phyloP scores from a whole-genome alignment of 2,329 filamentous ascomycete species.

The Emericellopsis cladophorae region DNA sequence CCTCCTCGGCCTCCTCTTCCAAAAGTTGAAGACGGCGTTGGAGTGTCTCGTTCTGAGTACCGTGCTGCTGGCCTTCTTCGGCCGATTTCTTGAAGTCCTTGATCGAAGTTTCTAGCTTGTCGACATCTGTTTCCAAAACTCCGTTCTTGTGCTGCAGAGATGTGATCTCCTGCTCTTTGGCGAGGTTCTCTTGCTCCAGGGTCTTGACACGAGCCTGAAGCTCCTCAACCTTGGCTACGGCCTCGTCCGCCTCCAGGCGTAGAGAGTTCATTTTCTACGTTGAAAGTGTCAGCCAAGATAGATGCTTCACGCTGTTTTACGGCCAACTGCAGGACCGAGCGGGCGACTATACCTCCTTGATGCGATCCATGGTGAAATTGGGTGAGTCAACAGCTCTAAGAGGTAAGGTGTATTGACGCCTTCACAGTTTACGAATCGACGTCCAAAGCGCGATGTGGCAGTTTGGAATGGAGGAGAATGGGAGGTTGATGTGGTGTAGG shows the following conservation, averaged over 20 bases:
- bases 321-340: not conserved
- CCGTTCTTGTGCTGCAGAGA: constrained; percentile 93
- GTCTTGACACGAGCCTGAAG: constrained; percentile 76
- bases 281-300: constrained; percentile 1
- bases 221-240: constrained; percentile 71
- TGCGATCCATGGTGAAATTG: constrained; percentile 60
- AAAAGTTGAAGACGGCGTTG: constrained; percentile 88
- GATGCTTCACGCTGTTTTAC: not conserved
- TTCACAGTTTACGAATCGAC: not conserved
- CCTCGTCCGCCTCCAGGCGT: constrained; percentile 86
- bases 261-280: constrained; percentile 88
- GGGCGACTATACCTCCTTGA: constrained; percentile 63
- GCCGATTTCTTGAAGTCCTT: constrained; percentile 81
- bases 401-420: not conserved
- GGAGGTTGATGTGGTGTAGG: constrained; percentile 16
- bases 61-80: constrained; percentile 69
- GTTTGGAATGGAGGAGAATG: not conserved
- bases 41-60: constrained; percentile 83
- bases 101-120: constrained; percentile 77
- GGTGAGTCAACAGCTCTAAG: no score
- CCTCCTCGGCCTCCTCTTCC: constrained; percentile 94
- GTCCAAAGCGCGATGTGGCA: not conserved
- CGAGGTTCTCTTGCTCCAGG: constrained; percentile 87
- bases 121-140: constrained; percentile 78
- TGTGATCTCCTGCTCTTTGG: constrained; percentile 97